These are phyloP conservation scores for Edaphochlamys debaryana DNA, from an alignment of 139 green algal genomes.

Conservation along the genomic window DNA sequence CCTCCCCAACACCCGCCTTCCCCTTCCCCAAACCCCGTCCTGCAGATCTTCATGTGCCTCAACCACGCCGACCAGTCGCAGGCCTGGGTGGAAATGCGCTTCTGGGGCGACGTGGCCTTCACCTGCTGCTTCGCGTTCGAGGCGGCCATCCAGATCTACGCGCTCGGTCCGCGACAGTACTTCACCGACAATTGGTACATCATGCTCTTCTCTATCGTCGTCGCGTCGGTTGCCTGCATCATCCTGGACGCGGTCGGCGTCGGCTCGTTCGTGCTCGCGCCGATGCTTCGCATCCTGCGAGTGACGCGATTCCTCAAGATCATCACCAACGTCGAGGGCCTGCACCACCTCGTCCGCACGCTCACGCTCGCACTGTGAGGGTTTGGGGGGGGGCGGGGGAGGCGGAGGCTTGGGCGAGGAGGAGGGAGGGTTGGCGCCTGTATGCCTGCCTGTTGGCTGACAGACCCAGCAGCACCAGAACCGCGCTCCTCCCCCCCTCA, in stretches of 20 bases:
- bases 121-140: slow-evolving; percentile 65
- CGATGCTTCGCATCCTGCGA: slow-evolving; percentile 74
- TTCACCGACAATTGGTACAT: slow-evolving; percentile 55
- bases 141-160: slow-evolving; percentile 57
- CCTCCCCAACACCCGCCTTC: too few relatives aligned
- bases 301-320: slow-evolving; percentile 62
- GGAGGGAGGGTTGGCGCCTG: too few relatives aligned
- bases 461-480: too few relatives aligned
- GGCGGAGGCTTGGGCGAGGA: too few relatives aligned
- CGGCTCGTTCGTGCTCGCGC: slow-evolving; percentile 55
- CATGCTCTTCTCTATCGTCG: slow-evolving; percentile 11
- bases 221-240: not conserved
- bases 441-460: too few relatives aligned
- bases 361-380: not conserved
- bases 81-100: slow-evolving; percentile 39
- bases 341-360: slow-evolving; percentile 40
- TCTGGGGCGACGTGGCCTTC: slow-evolving; percentile 61
- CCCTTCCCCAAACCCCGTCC: too few relatives aligned
- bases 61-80: slow-evolving; percentile 56
- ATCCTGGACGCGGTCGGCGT: slow-evolving; percentile 52
- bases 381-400: too few relatives aligned
- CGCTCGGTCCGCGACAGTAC: slow-evolving; percentile 27
- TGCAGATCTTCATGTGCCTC: slow-evolving; percentile 63
- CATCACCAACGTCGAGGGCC: slow-evolving; percentile 64
- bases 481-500: too few relatives aligned